Evolutionary conservation across 2,329 filamentous ascomycete genomes (phyloP).

Genomic region (Ceratocystis huliohia): DNA sequence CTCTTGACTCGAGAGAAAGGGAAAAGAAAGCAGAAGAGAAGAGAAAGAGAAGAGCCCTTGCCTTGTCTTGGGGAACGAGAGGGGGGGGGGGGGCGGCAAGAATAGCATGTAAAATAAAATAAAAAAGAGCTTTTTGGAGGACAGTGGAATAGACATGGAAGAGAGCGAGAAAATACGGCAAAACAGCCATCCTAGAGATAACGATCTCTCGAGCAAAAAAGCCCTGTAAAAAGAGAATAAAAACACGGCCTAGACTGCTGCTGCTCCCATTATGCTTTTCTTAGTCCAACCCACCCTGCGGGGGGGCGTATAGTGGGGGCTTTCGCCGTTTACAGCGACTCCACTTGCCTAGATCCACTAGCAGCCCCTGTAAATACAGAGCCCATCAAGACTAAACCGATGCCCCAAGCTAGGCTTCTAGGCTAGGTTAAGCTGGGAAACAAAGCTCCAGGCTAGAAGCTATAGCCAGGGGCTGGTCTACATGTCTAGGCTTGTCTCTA

Average conservation of each 20-base stretch:
- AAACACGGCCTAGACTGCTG: no score
- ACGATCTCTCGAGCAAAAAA: no score
- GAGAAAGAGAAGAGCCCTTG: conserved; percentile 4
- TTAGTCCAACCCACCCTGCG: no score
- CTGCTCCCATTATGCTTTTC: no score
- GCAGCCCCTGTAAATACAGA: not conserved
- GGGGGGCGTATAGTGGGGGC: no score
- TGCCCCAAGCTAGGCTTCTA: not conserved
- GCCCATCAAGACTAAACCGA: not conserved
- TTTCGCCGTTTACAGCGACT: no score
- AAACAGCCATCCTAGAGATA: no score
- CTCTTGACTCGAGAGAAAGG: conserved; percentile 1
- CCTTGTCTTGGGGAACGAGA: no score
- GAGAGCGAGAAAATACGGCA: not conserved
- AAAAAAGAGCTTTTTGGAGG: not conserved
- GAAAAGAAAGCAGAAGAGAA: conserved; percentile 1
- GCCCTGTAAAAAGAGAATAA: no score
- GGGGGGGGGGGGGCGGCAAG: not conserved
- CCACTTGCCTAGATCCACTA: not conserved
- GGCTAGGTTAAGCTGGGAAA: not conserved
- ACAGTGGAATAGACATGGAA: conserved; percentile 1
- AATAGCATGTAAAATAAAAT: conserved; percentile 4
- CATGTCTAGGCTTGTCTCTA: no score
- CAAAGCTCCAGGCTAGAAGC: not conserved
- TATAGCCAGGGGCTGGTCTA: not conserved